Conservation (phyloP, 1,284 basidiomycete genomes). For the Fomes fomentarius region DNA sequence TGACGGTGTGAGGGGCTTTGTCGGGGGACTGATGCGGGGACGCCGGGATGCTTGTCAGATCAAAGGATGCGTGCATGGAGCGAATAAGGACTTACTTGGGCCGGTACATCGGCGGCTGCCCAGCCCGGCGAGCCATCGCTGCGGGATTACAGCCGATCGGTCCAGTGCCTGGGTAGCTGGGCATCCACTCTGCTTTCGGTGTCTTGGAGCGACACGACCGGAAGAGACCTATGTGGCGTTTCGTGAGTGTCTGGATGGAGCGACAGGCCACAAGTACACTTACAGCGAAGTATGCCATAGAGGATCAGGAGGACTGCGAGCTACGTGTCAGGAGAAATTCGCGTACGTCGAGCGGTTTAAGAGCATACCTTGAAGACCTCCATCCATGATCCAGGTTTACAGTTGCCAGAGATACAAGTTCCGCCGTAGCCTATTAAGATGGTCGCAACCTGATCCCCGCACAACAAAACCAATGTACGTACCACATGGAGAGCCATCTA, state of each 20-base stretch:
- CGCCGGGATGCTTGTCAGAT: not conserved
- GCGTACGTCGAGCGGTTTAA: too few species aligned
- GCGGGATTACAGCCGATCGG: slow-evolving; percentile 17
- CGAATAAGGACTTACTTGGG: slow-evolving; percentile 12
- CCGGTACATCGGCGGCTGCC: slow-evolving; percentile 11
- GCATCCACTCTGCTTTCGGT: too few species aligned
- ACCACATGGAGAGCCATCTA: too few species aligned
- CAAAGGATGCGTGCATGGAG: not conserved
- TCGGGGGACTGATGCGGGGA: slow-evolving; percentile 3
- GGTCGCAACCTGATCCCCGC: slow-evolving; percentile 29
- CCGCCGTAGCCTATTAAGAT: slow-evolving; percentile 65
- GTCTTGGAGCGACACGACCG: too few species aligned
- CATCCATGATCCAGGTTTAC: too few species aligned
- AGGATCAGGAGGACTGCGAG: too few species aligned
- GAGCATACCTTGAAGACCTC: too few species aligned
- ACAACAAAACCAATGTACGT: slow-evolving; percentile 88
- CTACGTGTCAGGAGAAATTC: too few species aligned
- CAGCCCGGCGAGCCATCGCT: slow-evolving; percentile 13
- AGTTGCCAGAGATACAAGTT: slow-evolving; percentile 67
- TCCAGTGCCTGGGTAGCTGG: too few species aligned
- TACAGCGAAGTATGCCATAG: too few species aligned
- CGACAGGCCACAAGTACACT: slow-evolving; percentile 67
- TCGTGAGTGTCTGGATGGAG: not conserved
- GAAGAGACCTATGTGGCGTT: slow-evolving; percentile 3
- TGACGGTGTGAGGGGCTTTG: not conserved